Evolutionary conservation across 495 filamentous ascomycete species (phyloP), one percentile per base, ranked within the genome.

Genomic region (Letharia columbiana): DNA sequence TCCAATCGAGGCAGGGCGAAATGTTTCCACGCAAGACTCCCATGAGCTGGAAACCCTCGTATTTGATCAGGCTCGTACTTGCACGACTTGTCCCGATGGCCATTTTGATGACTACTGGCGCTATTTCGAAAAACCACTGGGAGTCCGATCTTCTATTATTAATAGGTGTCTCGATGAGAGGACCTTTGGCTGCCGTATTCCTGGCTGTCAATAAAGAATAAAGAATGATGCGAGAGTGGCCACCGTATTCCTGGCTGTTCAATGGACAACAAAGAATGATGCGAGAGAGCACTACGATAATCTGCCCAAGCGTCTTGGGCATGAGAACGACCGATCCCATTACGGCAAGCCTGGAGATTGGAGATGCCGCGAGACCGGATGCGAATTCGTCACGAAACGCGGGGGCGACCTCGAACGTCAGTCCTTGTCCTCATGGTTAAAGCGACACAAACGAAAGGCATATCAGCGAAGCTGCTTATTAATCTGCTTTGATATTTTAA

Each of bases 381-480:
- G 50, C 41, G 37, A 45, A 35, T 62, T 37, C 42, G 28, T 47
- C 31, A 62, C 40, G 6, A 62, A 62, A 35, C 60, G 60, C 41
- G 49, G 13, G 15, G 18, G 23, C 4, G 42, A 62, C 42, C 31
- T 62, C 17, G 35, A 17, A 10, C 39, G 60, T 10, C 60, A 62
- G 31, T 62, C 10, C 15, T 31, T 23, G 50, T 31, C 47, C n/a
- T n/a, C n/a, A n/a, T n/a, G n/a, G n/a, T n/a, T n/a, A n/a, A n/a
- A n/a, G n/a, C n/a, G n/a, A n/a, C n/a, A n/a, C n/a, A n/a, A n/a
- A 28, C 23, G 23, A 28, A 28, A 28, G 23, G 23, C 23, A 28
- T 28, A 28, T 28, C 23, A 28, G 23, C 23, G 23, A 28, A 28
- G 23, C 23, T 28, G 23, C 23, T 28, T n/a, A n/a, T n/a, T n/a